Evolutionary conservation across 2,329 filamentous ascomycete species (phyloP).

Genomic region (Phyllosticta capitalensis): DNA sequence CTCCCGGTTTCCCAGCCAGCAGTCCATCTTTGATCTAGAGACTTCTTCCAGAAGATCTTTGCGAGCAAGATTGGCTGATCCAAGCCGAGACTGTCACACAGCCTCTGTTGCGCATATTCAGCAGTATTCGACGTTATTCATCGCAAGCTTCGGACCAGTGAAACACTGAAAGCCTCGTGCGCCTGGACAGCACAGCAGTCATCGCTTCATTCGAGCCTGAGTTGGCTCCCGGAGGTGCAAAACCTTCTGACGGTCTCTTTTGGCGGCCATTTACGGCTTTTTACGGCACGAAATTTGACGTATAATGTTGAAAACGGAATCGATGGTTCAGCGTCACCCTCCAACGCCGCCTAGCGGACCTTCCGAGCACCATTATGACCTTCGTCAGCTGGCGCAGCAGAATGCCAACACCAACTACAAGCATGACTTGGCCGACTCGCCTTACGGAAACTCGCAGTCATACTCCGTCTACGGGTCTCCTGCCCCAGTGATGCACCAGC

Average conservation of each 20-base stretch:
- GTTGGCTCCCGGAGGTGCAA: not conserved
- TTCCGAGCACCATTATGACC: slow-evolving; percentile 25
- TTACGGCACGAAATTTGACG: not conserved
- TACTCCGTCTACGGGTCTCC: slow-evolving; percentile 22
- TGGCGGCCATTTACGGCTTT: not conserved
- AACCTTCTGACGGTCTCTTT: not conserved
- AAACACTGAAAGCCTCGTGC: slow-evolving; percentile 1
- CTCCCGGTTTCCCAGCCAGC: slow-evolving; percentile 1
- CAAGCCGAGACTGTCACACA: slow-evolving; percentile 8
- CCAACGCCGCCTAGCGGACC: slow-evolving; percentile 26
- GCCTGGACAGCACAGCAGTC: slow-evolving; percentile 1
- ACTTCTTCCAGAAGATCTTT: slow-evolving; percentile 16
- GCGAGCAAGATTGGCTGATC: slow-evolving; percentile 12
- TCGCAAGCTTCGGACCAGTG: slow-evolving; percentile 6
- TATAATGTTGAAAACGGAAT: slow-evolving; percentile 19
- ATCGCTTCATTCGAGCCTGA: not conserved
- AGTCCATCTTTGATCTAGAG: slow-evolving; percentile 10
- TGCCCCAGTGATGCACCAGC: slow-evolving; percentile 19
- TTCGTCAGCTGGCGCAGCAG: slow-evolving; percentile 35
- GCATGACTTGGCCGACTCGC: slow-evolving; percentile 23
- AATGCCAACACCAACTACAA: slow-evolving; percentile 28
- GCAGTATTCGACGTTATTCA: slow-evolving; percentile 6
- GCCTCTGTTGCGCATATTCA: not conserved
- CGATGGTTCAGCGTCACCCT: slow-evolving; percentile 27
- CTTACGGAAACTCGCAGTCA: slow-evolving; percentile 1